Evolutionary conservation across 2,329 filamentous ascomycete species (phyloP).

Genomic region (Calonectria montana): DNA sequence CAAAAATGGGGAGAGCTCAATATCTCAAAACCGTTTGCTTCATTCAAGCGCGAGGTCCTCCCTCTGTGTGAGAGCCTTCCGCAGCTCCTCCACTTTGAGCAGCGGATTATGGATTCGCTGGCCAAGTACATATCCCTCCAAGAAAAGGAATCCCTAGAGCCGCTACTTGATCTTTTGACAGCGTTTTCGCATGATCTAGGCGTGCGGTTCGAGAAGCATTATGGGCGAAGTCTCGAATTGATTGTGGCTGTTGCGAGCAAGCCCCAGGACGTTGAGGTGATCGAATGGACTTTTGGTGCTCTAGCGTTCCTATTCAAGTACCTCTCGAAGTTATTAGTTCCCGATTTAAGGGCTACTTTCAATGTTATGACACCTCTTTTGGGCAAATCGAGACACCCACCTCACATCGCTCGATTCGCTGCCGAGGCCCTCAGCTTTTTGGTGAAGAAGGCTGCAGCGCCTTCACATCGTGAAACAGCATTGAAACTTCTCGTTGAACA

Average conservation of each 20-base stretch:
- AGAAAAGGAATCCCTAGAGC: conserved; percentile 85
- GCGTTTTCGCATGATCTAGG: conserved; percentile 97
- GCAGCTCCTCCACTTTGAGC: conserved; percentile 91
- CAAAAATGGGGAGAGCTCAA: conserved; percentile 94
- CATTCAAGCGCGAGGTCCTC: conserved; percentile 79
- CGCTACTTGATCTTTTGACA: conserved; percentile 86
- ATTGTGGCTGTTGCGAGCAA: conserved; percentile 83
- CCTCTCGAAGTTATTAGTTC: conserved; percentile 85
- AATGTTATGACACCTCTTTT: conserved; percentile 86
- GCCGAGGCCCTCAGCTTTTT: conserved; percentile 96
- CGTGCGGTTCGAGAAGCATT: conserved; percentile 87
- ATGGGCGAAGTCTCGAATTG: conserved; percentile 78
- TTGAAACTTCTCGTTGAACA: conserved; percentile 78
- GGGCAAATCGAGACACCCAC: conserved; percentile 83
- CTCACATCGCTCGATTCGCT: conserved; percentile 90
- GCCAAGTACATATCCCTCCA: conserved; percentile 80
- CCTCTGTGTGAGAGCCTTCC: conserved; percentile 89
- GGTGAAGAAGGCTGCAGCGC: conserved; percentile 85
- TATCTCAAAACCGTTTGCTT: conserved; percentile 81
- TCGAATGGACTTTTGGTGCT: conserved; percentile 97
- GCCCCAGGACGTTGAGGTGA: conserved; percentile 84
- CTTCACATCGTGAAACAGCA: conserved; percentile 79
- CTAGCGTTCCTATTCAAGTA: conserved; percentile 98
- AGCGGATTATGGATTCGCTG: conserved; percentile 83
- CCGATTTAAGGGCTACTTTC: conserved; percentile 86